These are phyloP conservation scores for Penicillium goetzii DNA, from an alignment of 495 filamentous ascomycete genomes.

Conservation along the genomic window DNA sequence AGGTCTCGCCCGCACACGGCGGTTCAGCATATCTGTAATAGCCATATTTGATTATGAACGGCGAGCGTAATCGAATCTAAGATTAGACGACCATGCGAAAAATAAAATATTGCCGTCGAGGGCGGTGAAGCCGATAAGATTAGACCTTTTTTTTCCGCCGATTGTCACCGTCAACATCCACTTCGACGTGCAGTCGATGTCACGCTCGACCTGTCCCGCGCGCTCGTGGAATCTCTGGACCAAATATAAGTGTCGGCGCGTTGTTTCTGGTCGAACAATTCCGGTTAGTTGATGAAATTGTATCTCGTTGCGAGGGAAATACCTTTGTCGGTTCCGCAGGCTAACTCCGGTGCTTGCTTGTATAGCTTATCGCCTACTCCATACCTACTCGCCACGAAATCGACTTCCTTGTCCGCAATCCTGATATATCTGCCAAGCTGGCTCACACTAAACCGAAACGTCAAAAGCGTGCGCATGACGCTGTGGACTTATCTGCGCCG, in stretches of 20 bases:
- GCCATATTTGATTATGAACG: constrained; percentile 39
- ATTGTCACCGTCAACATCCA: constrained; percentile 13
- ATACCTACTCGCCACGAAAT: background rate
- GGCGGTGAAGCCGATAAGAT: constrained; percentile 37
- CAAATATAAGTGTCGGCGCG: background rate
- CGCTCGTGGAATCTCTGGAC: background rate
- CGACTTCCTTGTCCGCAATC: background rate
- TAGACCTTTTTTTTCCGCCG: constrained; percentile 27
- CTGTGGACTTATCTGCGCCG: constrained; percentile 7
- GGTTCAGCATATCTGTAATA: constrained; percentile 56
- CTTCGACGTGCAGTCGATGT: constrained; percentile 9
- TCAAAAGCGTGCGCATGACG: constrained; percentile 20
- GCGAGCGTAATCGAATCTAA: background rate
- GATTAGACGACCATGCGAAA: background rate
- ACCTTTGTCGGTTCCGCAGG: background rate
- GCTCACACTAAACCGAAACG: constrained; percentile 20
- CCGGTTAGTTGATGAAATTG: background rate
- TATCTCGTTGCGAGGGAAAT: background rate
- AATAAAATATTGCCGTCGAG: constrained; percentile 31
- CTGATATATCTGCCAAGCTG: constrained; percentile 19
- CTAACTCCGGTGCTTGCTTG: background rate
- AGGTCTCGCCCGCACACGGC: constrained; percentile 60
- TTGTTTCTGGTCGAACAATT: background rate
- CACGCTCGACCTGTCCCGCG: background rate
- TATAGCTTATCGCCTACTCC: constrained; percentile 5